Conservation (phyloP, 2,329 filamentous ascomycete genomes). For the Rutstroemia sp. region DNA sequence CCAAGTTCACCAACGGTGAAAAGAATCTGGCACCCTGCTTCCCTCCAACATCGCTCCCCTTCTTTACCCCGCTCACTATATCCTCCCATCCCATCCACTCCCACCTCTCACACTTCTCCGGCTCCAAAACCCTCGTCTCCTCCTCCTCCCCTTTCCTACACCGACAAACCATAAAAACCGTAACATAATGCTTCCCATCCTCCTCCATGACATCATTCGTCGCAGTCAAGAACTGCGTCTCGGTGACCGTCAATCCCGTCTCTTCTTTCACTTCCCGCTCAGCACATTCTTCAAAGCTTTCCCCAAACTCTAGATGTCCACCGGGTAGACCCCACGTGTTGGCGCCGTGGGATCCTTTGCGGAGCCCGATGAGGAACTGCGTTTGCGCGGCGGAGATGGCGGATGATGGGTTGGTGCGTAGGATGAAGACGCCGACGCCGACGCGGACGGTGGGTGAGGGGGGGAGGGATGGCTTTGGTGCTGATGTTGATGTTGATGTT, state of each 20-base stretch:
- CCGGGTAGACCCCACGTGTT: constrained; percentile 63
- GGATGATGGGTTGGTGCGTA: neutral
- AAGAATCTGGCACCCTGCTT: neutral
- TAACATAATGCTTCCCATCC: constrained; percentile 65
- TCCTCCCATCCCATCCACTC: constrained; percentile 44
- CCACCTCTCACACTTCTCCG: constrained; percentile 49
- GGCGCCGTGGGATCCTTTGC: constrained; percentile 14
- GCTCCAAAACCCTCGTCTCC: constrained; percentile 42
- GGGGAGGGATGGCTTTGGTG: neutral
- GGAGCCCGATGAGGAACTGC: constrained; percentile 15
- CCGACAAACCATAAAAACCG: constrained; percentile 55
- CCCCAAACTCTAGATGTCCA: constrained; percentile 66
- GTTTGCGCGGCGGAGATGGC: constrained; percentile 5
- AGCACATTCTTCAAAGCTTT: constrained; percentile 55
- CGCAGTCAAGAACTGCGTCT: constrained; percentile 44
- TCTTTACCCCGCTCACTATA: constrained; percentile 30
- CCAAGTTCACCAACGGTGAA: neutral
- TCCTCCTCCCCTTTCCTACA: constrained; percentile 39
- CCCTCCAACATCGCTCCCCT: neutral
- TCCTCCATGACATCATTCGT: constrained; percentile 60
- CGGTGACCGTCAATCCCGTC: constrained; percentile 51
- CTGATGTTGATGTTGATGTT: too few species aligned
- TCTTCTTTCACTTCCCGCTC: constrained; percentile 64
- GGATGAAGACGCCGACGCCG: constrained; percentile 18
- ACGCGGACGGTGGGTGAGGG: constrained; percentile 11